Conservation (phyloP, 768 basidiomycete species). For the Dictyophora rubrovolvata region DNA sequence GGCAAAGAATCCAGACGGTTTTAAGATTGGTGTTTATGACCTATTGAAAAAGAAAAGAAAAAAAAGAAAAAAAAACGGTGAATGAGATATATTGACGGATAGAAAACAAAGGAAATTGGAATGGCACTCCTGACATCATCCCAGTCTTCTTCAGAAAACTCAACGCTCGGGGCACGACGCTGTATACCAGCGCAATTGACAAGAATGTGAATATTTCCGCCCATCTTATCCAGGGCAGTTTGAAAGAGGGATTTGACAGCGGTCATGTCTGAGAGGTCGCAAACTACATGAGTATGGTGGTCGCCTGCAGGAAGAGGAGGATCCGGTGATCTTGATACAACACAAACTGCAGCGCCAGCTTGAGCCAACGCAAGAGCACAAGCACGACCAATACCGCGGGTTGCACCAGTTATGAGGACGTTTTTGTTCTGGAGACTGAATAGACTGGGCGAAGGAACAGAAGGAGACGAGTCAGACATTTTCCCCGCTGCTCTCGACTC, state of each 20-base stretch:
- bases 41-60: constrained; percentile 26
- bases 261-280: constrained; percentile 43
- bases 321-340: constrained; percentile 34
- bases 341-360: constrained; percentile 41
- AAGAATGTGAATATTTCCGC: constrained; percentile 47
- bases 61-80: not conserved
- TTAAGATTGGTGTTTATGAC: constrained; percentile 85
- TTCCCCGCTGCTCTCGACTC: not conserved
- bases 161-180: constrained; percentile 48
- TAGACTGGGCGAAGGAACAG: constrained; percentile 39
- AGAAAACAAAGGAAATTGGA: constrained; percentile 1
- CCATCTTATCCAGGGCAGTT: constrained; percentile 39
- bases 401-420: constrained; percentile 73
- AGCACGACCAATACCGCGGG: constrained; percentile 60
- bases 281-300: constrained; percentile 35
- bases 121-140: constrained; percentile 43
- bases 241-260: constrained; percentile 40
- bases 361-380: constrained; percentile 46
- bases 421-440: constrained; percentile 60
- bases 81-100: not conserved
- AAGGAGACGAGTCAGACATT: constrained; percentile 29
- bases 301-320: constrained; percentile 25
- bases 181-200: constrained; percentile 64
- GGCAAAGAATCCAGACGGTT: constrained; percentile 73
- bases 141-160: constrained; percentile 60